Conservation (phyloP, 768 basidiomycete genomes). For the Tremella mesenterica region DNA sequence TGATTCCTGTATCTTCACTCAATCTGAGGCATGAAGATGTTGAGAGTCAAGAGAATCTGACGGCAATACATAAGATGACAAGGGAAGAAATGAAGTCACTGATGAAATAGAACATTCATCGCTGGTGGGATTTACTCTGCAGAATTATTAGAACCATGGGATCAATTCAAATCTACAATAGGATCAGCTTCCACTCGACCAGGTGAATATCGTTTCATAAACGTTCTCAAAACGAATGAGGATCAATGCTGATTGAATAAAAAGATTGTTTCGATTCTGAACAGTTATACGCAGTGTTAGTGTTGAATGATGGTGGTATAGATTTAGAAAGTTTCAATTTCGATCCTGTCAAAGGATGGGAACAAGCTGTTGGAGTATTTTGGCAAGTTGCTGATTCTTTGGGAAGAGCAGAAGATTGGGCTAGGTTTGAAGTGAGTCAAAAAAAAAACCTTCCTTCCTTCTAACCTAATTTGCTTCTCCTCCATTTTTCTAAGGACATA, state of each 20-base stretch:
- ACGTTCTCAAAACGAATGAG: slow-evolving; percentile 3
- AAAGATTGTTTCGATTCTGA: slow-evolving; percentile 47
- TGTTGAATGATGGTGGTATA: slow-evolving; percentile 78
- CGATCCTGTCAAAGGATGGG: slow-evolving; percentile 54
- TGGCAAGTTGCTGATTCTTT: slow-evolving; percentile 80
- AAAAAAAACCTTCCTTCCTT: background rate
- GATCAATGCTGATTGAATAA: background rate
- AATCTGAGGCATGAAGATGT: too few relatives aligned
- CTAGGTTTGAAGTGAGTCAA: slow-evolving; percentile 83
- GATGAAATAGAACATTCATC: slow-evolving; percentile 59
- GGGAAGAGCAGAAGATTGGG: slow-evolving; percentile 66
- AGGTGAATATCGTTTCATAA: slow-evolving; percentile 49
- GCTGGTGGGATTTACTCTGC: slow-evolving; percentile 80
- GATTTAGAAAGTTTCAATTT: slow-evolving; percentile 84
- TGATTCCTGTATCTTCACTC: too few relatives aligned
- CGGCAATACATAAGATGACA: too few relatives aligned
- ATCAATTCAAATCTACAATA: slow-evolving; percentile 64
- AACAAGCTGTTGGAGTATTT: slow-evolving; percentile 76
- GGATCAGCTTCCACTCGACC: slow-evolving; percentile 80
- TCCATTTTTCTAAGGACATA: too few relatives aligned
- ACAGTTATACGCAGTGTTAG: slow-evolving; percentile 81
- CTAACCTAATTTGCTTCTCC: background rate
- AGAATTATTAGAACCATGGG: slow-evolving; percentile 72
- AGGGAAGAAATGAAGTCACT: too few relatives aligned
- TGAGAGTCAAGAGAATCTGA: too few relatives aligned